phyloP scores from a whole-genome alignment of 371 early-diverging fungal genomes.

The Rhizopus delemar region DNA sequence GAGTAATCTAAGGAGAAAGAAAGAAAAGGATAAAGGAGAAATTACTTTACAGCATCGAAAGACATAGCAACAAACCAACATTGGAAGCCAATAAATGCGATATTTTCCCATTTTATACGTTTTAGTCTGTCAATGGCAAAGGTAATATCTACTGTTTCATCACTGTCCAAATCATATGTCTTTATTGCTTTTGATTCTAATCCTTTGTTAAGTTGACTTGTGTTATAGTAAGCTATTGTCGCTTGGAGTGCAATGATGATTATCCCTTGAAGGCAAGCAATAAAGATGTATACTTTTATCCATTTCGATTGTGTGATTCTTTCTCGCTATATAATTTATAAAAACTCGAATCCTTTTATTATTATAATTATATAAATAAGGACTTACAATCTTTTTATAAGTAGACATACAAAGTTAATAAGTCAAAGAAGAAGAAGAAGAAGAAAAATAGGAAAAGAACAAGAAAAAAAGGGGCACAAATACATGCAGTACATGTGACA shows the following conservation, averaged over 20 bases:
- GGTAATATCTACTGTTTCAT: constrained; percentile 4
- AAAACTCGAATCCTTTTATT: neutral
- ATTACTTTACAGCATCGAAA: constrained; percentile 46
- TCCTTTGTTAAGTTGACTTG: constrained; percentile 25
- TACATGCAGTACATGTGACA: constrained; percentile 1
- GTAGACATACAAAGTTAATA: constrained; percentile 13
- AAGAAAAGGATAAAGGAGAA: neutral
- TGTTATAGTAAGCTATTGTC: constrained; percentile 40
- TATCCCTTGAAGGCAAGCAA: constrained; percentile 45
- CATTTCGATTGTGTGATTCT: constrained; percentile 42
- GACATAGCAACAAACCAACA: constrained; percentile 50
- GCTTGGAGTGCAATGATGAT: constrained; percentile 38
- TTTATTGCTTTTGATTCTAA: constrained; percentile 4
- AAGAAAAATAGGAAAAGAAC: constrained; percentile 1
- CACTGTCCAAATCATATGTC: constrained; percentile 8
- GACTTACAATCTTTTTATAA: constrained; percentile 21
- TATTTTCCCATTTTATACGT: constrained; percentile 51
- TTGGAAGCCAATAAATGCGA: constrained; percentile 49
- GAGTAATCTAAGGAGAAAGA: neutral
- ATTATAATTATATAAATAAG: neutral
- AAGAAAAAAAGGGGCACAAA: neutral
- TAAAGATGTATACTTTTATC: constrained; percentile 36
- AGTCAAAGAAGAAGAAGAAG: neutral
- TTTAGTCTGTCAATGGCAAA: constrained; percentile 33
- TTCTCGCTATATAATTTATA: constrained; percentile 22